Evolutionary conservation across 2,329 filamentous ascomycete species (phyloP).

Genomic region (Microdochium nivale): DNA sequence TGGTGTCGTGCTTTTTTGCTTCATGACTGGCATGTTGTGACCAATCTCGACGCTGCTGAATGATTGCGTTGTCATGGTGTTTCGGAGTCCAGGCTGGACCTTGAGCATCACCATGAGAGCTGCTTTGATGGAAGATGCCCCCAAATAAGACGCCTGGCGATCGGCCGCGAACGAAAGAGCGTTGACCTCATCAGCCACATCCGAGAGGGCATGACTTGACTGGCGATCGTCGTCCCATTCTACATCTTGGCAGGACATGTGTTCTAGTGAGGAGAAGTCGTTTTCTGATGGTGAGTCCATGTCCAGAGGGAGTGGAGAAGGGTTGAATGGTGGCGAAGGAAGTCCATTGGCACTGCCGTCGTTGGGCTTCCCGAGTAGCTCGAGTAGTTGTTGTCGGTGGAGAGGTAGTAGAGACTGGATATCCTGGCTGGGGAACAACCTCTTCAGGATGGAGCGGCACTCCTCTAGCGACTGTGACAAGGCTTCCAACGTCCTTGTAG

Average conservation of each 20-base stretch:
- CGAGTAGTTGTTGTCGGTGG: slow-evolving; percentile 50
- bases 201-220: slow-evolving; percentile 46
- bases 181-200: slow-evolving; percentile 63
- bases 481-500: slow-evolving; percentile 46
- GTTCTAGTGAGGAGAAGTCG: slow-evolving; percentile 48
- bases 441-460: slow-evolving; percentile 52
- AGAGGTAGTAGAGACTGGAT: slow-evolving; percentile 42
- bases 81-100: slow-evolving; percentile 38
- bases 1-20: slow-evolving; percentile 31
- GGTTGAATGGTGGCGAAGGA: slow-evolving; percentile 45
- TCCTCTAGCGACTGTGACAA: slow-evolving; percentile 58
- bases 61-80: slow-evolving; percentile 32
- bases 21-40: slow-evolving; percentile 33
- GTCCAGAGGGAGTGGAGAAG: slow-evolving; percentile 37
- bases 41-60: slow-evolving; percentile 37
- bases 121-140: slow-evolving; percentile 67
- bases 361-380: slow-evolving; percentile 40
- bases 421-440: slow-evolving; percentile 51
- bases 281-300: slow-evolving; percentile 42
- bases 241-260: slow-evolving; percentile 55
- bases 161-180: slow-evolving; percentile 54
- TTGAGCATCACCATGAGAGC: slow-evolving; percentile 63
- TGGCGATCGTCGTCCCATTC: slow-evolving; percentile 60
- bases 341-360: slow-evolving; percentile 33
- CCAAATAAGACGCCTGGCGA: slow-evolving; percentile 57